Conservation (phyloP, 495 filamentous ascomycete genomes). For the Ascobolus immersus region DNA sequence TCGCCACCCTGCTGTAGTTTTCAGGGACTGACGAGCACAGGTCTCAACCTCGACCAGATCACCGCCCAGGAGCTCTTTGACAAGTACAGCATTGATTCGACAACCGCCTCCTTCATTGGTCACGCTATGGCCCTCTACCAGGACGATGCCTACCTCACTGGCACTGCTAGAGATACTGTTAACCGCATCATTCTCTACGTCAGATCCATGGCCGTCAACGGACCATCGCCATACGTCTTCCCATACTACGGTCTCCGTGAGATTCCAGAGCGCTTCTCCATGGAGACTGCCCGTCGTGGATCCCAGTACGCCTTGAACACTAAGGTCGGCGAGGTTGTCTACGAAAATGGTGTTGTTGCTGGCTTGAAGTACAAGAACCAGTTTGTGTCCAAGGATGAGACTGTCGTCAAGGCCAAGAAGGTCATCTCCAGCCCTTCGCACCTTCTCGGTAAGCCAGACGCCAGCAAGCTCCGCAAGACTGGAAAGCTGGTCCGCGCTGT, state of each 20-base stretch:
- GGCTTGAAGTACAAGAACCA: slow-evolving; percentile 55
- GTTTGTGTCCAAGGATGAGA: slow-evolving; percentile 87
- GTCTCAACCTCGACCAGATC: slow-evolving; percentile 48
- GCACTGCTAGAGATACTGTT: slow-evolving; percentile 57
- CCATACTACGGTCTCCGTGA: slow-evolving; percentile 93
- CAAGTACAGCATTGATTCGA: slow-evolving; percentile 80
- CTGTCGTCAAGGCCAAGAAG: slow-evolving; percentile 84
- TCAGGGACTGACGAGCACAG: too few species aligned
- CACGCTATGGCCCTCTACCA: slow-evolving; percentile 94
- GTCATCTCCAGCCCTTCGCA: slow-evolving; percentile 92
- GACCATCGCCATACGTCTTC: slow-evolving; percentile 98
- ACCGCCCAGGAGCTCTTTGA: slow-evolving; percentile 96
- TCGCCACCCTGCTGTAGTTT: too few species aligned
- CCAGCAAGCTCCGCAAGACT: slow-evolving; percentile 47
- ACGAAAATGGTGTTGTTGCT: slow-evolving; percentile 51
- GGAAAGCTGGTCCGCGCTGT: slow-evolving; percentile 88
- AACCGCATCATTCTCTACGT: slow-evolving; percentile 87
- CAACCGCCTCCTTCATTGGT: slow-evolving; percentile 84
- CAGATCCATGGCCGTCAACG: slow-evolving; percentile 92
- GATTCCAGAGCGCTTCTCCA: slow-evolving; percentile 92
- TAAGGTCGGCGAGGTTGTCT: slow-evolving; percentile 63
- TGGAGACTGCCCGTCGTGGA: slow-evolving; percentile 89
- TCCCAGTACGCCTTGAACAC: slow-evolving; percentile 99
- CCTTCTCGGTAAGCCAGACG: slow-evolving; percentile 46
- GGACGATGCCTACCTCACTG: slow-evolving; percentile 61